These are phyloP conservation scores for Tylopilus subfusipes DNA, from an alignment of 768 basidiomycete species.

Conservation along the genomic window DNA sequence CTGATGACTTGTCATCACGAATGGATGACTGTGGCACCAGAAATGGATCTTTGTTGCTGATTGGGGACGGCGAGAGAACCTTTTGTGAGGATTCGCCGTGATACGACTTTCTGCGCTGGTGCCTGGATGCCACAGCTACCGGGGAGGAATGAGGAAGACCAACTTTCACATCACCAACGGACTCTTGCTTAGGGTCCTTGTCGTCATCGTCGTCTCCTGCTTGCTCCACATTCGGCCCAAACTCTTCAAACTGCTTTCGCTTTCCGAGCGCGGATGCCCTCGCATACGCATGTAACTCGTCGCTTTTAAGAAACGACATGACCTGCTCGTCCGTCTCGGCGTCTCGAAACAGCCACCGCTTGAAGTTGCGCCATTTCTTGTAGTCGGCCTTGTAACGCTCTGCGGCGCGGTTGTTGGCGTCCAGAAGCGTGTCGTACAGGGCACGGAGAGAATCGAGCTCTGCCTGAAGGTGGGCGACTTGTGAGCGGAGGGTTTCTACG, in stretches of 20 bases:
- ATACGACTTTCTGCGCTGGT: constrained; percentile 17
- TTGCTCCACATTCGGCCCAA: constrained; percentile 11
- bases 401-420: constrained; percentile 43
- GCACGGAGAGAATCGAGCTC: constrained; percentile 37
- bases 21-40: not conserved
- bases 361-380: constrained; percentile 48
- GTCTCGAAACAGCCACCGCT: constrained; percentile 41
- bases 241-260: constrained; percentile 25
- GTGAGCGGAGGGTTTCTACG: constrained; percentile 4
- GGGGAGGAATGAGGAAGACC: constrained; percentile 1
- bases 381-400: constrained; percentile 50
- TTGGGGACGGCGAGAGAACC: constrained; percentile 1
- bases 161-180: not conserved
- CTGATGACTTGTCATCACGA: not conserved
- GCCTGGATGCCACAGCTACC: not conserved
- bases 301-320: constrained; percentile 24
- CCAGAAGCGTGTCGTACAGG: constrained; percentile 45
- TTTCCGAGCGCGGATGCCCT: constrained; percentile 26
- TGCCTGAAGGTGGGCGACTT: constrained; percentile 21
- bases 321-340: constrained; percentile 29
- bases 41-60: constrained; percentile 11
- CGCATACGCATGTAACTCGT: constrained; percentile 27
- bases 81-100: constrained; percentile 11
- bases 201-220: constrained; percentile 6
- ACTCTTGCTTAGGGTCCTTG: constrained; percentile 4